Evolutionary conservation across 306 rosid species (phyloP).

Genomic region (Carpinus viminea): DNA sequence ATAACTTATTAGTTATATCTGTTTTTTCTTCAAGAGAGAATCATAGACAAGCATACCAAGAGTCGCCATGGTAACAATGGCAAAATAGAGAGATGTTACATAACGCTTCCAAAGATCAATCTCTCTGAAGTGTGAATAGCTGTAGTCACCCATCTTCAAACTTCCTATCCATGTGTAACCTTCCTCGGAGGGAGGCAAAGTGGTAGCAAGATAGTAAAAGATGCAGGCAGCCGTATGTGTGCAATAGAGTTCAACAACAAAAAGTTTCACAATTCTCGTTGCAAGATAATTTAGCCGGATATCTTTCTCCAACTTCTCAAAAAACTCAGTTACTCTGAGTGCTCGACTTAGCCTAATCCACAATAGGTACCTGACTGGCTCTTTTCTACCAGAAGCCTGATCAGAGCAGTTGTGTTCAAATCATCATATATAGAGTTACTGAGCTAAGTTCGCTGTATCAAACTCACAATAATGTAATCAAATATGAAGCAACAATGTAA

Average conservation of each 20-base stretch:
- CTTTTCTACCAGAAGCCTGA: constrained; percentile 49
- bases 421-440: not conserved
- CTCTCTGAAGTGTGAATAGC: constrained; percentile 55
- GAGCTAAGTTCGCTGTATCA: not conserved
- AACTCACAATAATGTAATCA: not conserved
- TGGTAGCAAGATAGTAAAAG: constrained; percentile 70
- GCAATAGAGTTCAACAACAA: constrained; percentile 66
- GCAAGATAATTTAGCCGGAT: constrained; percentile 51
- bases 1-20: not conserved
- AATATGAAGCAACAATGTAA: not conserved
- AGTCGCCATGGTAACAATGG: constrained; percentile 71
- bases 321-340: constrained; percentile 46
- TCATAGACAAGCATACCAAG: constrained; percentile 44
- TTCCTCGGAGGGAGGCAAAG: constrained; percentile 46
- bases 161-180: constrained; percentile 77
- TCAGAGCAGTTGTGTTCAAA: constrained; percentile 1
- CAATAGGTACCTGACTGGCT: constrained; percentile 46
- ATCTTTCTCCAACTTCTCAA: constrained; percentile 55
- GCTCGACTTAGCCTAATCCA: constrained; percentile 65
- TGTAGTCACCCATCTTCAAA: constrained; percentile 59
- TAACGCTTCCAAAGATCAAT: constrained; percentile 66
- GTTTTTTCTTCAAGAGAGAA: not conserved
- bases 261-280: constrained; percentile 55
- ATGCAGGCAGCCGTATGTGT: constrained; percentile 74
- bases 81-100: constrained; percentile 63